These are phyloP conservation scores for Trebouxia sp. DNA, from an alignment of 139 green algal species.

Conservation along the genomic window DNA sequence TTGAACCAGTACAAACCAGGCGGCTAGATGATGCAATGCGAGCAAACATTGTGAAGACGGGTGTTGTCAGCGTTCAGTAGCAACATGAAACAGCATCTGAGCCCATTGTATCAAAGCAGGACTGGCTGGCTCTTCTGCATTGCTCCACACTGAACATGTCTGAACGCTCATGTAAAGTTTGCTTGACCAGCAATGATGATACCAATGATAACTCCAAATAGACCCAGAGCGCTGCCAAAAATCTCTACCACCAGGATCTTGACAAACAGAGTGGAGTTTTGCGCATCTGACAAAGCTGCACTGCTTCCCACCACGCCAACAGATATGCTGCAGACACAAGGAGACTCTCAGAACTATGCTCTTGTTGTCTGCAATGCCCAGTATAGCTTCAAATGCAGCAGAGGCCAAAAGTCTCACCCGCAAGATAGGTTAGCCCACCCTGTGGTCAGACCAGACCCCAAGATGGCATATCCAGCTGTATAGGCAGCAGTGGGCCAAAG, in stretches of 20 bases:
- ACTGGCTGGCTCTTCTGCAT: no score
- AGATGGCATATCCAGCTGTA: slow-evolving; percentile 91
- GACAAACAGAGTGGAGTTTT: slow-evolving; percentile 98
- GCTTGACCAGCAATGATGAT: slow-evolving; percentile 81
- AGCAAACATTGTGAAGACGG: slow-evolving; percentile 66
- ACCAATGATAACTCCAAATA: slow-evolving; percentile 94
- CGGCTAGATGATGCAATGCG: slow-evolving; percentile 62
- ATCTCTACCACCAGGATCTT: slow-evolving; percentile 99
- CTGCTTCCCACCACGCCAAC: slow-evolving; percentile 97
- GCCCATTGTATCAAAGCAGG: background rate
- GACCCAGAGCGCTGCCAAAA: slow-evolving; percentile 93
- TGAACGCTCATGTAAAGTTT: background rate
- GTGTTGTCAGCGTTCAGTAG: slow-evolving; percentile 2
- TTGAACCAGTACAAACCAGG: slow-evolving; percentile 44
- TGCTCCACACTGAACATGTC: no score
- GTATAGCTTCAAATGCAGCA: background rate
- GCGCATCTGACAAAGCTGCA: slow-evolving; percentile 94
- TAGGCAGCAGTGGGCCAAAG: slow-evolving; percentile 38
- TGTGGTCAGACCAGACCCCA: slow-evolving; percentile 89
- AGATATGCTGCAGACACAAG: slow-evolving; percentile 76
- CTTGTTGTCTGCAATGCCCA: background rate
- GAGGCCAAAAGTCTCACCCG: slow-evolving; percentile 63
- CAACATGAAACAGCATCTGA: background rate
- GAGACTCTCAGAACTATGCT: background rate
- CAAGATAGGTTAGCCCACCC: slow-evolving; percentile 97